Conservation (phyloP, 495 filamentous ascomycete species). For the Mycothermus thermophilus region DNA sequence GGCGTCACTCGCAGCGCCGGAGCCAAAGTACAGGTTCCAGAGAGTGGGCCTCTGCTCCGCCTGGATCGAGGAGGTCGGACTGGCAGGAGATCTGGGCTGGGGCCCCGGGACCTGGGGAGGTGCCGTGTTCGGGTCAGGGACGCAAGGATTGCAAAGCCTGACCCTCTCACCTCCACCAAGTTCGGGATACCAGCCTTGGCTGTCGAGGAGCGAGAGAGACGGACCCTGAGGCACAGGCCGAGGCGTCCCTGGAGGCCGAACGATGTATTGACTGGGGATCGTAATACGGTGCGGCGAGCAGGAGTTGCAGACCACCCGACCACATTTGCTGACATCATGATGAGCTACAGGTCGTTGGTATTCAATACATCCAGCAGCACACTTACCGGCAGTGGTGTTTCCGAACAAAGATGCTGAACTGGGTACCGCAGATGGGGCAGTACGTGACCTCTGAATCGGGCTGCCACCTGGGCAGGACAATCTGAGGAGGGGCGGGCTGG, state of each 20-base stretch:
- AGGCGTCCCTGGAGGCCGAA: constrained; percentile 53
- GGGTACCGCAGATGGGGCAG: constrained; percentile 67
- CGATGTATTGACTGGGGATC: constrained; percentile 85
- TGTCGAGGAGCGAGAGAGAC: constrained; percentile 14
- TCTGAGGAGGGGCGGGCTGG: constrained; percentile 19
- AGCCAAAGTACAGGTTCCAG: constrained; percentile 16
- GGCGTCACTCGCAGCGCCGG: constrained; percentile 10
- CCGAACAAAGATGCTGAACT: constrained; percentile 75
- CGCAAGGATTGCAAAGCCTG: constrained; percentile 85
- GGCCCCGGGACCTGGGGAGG: constrained; percentile 32
- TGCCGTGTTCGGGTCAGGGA: constrained; percentile 75
- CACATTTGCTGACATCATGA: constrained; percentile 58
- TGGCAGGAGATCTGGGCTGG: constrained; percentile 1
- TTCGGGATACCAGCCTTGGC: constrained; percentile 34
- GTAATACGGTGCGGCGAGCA: constrained; percentile 95
- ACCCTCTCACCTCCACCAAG: constrained; percentile 66
- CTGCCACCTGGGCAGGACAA: constrained; percentile 65
- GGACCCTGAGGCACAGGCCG: constrained; percentile 31
- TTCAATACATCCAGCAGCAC: not conserved
- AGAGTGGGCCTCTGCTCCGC: too few relatives aligned
- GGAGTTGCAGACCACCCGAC: constrained; percentile 76
- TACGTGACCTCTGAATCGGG: constrained; percentile 62
- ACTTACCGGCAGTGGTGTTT: constrained; percentile 79
- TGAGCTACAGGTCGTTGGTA: not conserved
- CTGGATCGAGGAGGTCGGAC: too few relatives aligned